Conservation (phyloP, 2,329 filamentous ascomycete species). For the Pyricularia pennisetigena region DNA sequence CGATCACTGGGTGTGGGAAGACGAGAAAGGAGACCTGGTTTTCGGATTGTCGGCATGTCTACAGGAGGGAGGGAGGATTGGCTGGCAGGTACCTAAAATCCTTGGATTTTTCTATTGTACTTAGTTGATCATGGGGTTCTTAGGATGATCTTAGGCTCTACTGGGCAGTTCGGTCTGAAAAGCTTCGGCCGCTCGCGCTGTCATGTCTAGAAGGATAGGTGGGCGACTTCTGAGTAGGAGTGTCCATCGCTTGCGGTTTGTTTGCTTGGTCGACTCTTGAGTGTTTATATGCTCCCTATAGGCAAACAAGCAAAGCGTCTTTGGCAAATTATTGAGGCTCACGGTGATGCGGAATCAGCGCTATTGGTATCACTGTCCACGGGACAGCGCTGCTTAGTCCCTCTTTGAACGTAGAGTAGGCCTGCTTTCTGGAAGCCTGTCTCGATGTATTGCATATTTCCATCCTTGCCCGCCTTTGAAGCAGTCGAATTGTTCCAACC, state of each 20-base stretch:
- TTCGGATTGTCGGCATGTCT: not conserved
- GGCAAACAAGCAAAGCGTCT: not conserved
- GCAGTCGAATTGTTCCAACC: not conserved
- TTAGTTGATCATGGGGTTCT: not conserved
- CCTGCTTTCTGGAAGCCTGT: too few relatives aligned
- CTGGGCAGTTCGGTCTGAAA: not conserved
- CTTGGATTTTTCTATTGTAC: not conserved
- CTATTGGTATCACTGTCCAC: too few relatives aligned
- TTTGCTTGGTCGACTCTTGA: not conserved
- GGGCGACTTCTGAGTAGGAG: not conserved
- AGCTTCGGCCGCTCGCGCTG: not conserved
- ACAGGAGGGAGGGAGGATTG: not conserved
- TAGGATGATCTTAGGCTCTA: not conserved
- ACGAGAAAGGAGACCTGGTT: not conserved
- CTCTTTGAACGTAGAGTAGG: too few relatives aligned
- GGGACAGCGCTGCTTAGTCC: too few relatives aligned
- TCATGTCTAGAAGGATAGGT: not conserved
- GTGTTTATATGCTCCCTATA: not conserved
- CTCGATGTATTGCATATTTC: not conserved
- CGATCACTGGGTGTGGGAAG: not conserved
- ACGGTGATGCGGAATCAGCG: not conserved
- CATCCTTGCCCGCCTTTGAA: not conserved
- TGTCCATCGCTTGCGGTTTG: not conserved
- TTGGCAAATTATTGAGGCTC: not conserved
- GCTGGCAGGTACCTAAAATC: not conserved